Base-by-base conservation (phyloP, 2,329 filamentous ascomycete species). In the Allantophomopsis lycopodina region DNA sequence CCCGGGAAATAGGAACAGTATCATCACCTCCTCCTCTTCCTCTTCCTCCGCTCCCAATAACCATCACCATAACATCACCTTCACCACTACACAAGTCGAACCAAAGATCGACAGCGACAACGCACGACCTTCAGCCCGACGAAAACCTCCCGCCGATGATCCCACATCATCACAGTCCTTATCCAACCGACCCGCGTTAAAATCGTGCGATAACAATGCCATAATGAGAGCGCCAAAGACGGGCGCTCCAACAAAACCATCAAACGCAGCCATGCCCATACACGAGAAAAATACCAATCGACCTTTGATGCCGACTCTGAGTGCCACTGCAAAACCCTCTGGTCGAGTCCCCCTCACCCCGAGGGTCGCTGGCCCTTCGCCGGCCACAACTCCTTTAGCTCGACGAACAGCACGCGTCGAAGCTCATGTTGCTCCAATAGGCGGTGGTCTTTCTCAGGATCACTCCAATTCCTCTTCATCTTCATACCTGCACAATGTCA, bases 261-360 rank as follows among this genome's bases (percentile, higher is more conserved):
- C 48, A 38, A 55, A 50, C 47, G 43, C 48, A 30, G 56, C 53
- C 39, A 57, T 65, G 55, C 65, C 72, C 59, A 61, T 61, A 44
- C 57, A 58, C 55, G 66, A 72, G 60, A 70, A 66, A 61, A 60
- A 60, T 52, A 59, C 57, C 56, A 64, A 64, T 53, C 52, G 66
- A 62, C 47, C 68, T 68, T 69, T 81, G 53, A 79, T 79, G 63
- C 82, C 84, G 39, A 71, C 76, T 43, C 73, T 87, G 51, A 72
- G 68, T 57, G 69, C 79, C 46, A 65, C 75, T 35, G 73, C 69
- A 36, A 68, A 77, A 70, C 35, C 44, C 15, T 61, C 63, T 33
- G 61, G 59, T 45, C 72, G 71, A 53, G 56, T 64, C 15, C 73
- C 74, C 35, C 54, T 79, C 44, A 75, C 75, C 14, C 76, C 77